These are phyloP conservation scores for Populus hybrid DNA, from an alignment of 441 rosid species.

Conservation along the genomic window DNA sequence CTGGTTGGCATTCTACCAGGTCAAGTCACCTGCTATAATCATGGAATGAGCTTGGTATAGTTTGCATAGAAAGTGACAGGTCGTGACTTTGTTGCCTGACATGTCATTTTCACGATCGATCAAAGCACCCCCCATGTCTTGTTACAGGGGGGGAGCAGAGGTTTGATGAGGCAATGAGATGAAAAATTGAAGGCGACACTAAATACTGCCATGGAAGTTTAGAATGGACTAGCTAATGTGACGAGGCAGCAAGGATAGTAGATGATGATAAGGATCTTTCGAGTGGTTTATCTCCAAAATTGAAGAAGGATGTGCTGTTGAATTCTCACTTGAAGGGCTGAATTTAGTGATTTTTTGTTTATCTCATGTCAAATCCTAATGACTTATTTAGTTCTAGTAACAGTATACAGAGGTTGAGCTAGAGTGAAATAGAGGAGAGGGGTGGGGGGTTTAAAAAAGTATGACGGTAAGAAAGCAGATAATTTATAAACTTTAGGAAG, in stretches of 20 bases:
- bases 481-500: too few species aligned
- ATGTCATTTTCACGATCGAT: slow-evolving; percentile 1
- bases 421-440: too few species aligned
- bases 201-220: neutral
- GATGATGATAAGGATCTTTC: too few species aligned
- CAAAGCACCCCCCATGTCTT: neutral
- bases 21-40: neutral
- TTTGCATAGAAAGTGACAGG: neutral
- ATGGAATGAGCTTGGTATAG: neutral
- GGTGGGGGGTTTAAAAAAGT: too few species aligned
- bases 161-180: neutral
- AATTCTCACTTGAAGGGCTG: too few species aligned
- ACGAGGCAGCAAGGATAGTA: too few species aligned
- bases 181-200: neutral
- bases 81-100: neutral
- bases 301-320: neutral
- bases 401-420: too few species aligned
- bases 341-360: too few species aligned
- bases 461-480: too few species aligned
- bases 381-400: too few species aligned
- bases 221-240: neutral
- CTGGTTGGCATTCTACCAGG: neutral
- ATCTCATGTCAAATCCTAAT: too few species aligned
- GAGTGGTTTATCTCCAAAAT: too few species aligned
- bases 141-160: neutral